Percentiles rank a stretch among this genome's conserved stretches.
These are phyloP conservation scores for Golubevia pallescens DNA, from an alignment of 1,284 basidiomycete species.

Conservation along the genomic window DNA sequence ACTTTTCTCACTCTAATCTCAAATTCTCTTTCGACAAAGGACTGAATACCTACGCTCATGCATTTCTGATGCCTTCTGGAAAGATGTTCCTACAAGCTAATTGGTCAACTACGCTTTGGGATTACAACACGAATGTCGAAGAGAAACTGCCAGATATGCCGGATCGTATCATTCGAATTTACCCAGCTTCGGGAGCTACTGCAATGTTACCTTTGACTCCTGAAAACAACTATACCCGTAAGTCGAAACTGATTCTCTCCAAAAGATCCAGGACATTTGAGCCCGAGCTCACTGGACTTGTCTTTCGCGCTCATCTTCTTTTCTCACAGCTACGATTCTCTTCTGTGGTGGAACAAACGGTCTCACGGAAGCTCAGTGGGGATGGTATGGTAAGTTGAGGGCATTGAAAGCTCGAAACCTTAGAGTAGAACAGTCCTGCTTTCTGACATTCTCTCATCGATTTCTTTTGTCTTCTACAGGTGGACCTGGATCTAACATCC, in stretches of 20 bases:
- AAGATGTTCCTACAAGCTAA: constrained; percentile 63
- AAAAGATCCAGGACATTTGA: too few relatives aligned
- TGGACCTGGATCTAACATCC: constrained; percentile 38
- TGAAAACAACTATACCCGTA: constrained; percentile 51
- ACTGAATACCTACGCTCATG: constrained; percentile 61
- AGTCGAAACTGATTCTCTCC: too few relatives aligned
- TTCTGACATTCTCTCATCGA: constrained; percentile 28
- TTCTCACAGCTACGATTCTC: constrained; percentile 56
- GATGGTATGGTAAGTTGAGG: constrained; percentile 22
- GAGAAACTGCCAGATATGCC: constrained; percentile 53
- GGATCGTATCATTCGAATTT: constrained; percentile 40
- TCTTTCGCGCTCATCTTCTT: too few relatives aligned
- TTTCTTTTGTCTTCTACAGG: constrained; percentile 50
- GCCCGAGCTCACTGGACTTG: too few relatives aligned
- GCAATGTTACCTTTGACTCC: constrained; percentile 59
- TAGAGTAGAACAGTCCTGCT: constrained; percentile 27
- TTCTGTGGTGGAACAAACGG: constrained; percentile 52
- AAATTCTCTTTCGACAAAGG: constrained; percentile 7
- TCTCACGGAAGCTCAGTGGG: constrained; percentile 50
- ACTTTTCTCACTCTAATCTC: neutral
- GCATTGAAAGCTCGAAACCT: too few relatives aligned
- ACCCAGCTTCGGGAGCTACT: constrained; percentile 55
- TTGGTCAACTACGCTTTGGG: constrained; percentile 52
- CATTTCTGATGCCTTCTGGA: constrained; percentile 44
- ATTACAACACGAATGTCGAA: constrained; percentile 36